A percentile compares a stretch with the other conserved stretches of the same genome.
phyloP scores from a whole-genome alignment of 192 early-diverging fungal genomes.

The Tieghemiomyces parasiticus region DNA sequence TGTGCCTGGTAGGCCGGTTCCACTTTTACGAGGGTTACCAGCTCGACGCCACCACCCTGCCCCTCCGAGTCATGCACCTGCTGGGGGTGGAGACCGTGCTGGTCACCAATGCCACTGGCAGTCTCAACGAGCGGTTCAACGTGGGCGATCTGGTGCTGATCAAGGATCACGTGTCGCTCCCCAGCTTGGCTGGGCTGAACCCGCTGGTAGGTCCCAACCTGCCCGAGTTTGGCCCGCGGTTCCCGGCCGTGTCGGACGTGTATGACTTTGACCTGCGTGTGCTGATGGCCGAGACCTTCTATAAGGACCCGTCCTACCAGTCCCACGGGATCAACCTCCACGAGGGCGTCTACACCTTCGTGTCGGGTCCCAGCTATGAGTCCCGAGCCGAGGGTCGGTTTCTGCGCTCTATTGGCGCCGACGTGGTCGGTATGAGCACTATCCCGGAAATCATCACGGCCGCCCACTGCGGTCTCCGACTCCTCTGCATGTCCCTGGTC shows the following conservation, averaged over 20 bases:
- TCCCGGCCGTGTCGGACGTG: constrained; percentile 72
- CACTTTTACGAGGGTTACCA: constrained; percentile 85
- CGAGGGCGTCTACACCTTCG: constrained; percentile 70
- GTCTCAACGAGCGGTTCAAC: constrained; percentile 53
- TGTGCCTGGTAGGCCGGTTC: constrained; percentile 81
- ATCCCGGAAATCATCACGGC: constrained; percentile 83
- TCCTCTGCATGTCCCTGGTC: constrained; percentile 64
- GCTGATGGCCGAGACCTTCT: constrained; percentile 34
- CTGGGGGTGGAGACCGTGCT: constrained; percentile 59
- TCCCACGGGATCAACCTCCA: constrained; percentile 29
- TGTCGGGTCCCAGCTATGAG: constrained; percentile 87
- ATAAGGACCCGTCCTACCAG: constrained; percentile 18
- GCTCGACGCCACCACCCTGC: constrained; percentile 62
- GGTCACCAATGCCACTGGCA: constrained; percentile 79
- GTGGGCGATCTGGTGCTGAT: constrained; percentile 78
- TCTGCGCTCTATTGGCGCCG: constrained; percentile 51
- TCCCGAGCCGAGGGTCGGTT: constrained; percentile 67
- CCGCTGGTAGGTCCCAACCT: constrained; percentile 79
- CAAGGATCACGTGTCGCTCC: constrained; percentile 62
- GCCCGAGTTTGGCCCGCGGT: constrained; percentile 65
- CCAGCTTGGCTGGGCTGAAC: constrained; percentile 55
- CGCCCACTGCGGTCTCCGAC: constrained; percentile 62
- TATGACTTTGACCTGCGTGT: constrained; percentile 69
- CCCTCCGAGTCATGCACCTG: constrained; percentile 72
- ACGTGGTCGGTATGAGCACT: constrained; percentile 80